A percentile compares a stretch with the other conserved stretches of the same genome.
Conservation (phyloP, 164 flowering plant species). For the Stephania cephalantha region DNA sequence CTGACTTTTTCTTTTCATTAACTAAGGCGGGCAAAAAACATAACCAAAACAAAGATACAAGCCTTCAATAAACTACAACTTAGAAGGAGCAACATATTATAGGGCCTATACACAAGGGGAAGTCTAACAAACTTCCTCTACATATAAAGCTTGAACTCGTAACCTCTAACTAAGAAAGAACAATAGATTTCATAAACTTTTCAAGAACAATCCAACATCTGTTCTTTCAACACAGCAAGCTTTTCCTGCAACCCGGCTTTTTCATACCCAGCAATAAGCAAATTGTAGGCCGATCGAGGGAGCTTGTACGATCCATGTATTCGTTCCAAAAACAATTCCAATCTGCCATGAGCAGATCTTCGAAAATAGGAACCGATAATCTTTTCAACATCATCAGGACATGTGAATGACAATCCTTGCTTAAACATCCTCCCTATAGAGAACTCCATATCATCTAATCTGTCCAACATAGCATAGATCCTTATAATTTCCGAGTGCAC, state of each 20-base stretch:
- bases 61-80: too few relatives aligned
- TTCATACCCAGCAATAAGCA: conserved; percentile 42
- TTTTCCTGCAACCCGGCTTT: conserved; percentile 38
- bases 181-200: neutral
- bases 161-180: too few relatives aligned
- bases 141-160: too few relatives aligned
- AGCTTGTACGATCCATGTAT: conserved; percentile 29
- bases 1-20: too few relatives aligned
- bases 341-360: conserved; percentile 42
- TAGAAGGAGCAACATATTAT: too few relatives aligned
- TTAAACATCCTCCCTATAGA: conserved; percentile 49
- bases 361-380: conserved; percentile 44
- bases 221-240: conserved; percentile 26
- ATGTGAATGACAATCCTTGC: conserved; percentile 31
- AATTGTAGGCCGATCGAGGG: conserved; percentile 33
- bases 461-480: conserved; percentile 33
- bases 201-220: conserved; percentile 24
- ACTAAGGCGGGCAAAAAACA: too few relatives aligned
- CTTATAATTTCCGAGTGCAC: conserved; percentile 35
- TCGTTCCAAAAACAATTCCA: conserved; percentile 40
- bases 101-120: too few relatives aligned
- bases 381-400: conserved; percentile 37
- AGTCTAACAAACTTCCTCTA: too few relatives aligned
- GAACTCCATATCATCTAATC: conserved; percentile 46
- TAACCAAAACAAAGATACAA: too few relatives aligned